Evolutionary conservation across 2,329 filamentous ascomycete species (phyloP), one percentile per base, ranked within the genome.

Genomic region (Arthrinium phaeospermum): DNA sequence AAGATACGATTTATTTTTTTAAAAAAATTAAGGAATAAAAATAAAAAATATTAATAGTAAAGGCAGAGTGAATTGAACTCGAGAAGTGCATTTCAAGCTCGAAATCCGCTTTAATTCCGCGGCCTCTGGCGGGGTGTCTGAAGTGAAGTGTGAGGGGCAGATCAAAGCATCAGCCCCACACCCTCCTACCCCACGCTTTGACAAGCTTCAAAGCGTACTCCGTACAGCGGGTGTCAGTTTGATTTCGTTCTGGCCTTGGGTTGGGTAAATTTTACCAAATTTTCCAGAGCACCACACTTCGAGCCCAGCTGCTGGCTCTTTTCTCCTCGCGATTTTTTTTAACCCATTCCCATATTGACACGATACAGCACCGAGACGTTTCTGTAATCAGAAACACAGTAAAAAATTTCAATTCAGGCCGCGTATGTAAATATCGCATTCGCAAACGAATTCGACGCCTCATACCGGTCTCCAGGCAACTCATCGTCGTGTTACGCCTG

Each of bases 281-380:
- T 68, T 68, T 47, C 67, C 67, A 70, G 49, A 70, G 46, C 45
- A 51, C 46, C 68, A 27, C 34, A 70, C 68, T 70, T 70, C 68
- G 68, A 70, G 68, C n/a, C 68, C 68, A 70, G 68, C 68, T 27
- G 47, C 68, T 19, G 47, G 30, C 68, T 37, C 45, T 70, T 68
- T 70, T 41, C 47, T 19, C 37, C n/a, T 19, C 30, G 37, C 47
- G 37, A 57, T 70, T 70, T 70, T 69, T 51, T 49, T 68, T 30
- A 37, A n/a, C 10, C 6, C 19, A 3, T 14, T 64, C 34, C 57
- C 13, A 34, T 16, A 64, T 64, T 64, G 37, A 22, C 34, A 22
- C 22, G 13, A n/a, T 12, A 37, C 22, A 19, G 41, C 34, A 13
- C 41, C n/a, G 30, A 8, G n/a, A n/a, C 19, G 10, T 41, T 64